These are phyloP conservation scores for Lactarius pseudohatsudake DNA, from an alignment of 768 basidiomycete species.

Conservation along the genomic window DNA sequence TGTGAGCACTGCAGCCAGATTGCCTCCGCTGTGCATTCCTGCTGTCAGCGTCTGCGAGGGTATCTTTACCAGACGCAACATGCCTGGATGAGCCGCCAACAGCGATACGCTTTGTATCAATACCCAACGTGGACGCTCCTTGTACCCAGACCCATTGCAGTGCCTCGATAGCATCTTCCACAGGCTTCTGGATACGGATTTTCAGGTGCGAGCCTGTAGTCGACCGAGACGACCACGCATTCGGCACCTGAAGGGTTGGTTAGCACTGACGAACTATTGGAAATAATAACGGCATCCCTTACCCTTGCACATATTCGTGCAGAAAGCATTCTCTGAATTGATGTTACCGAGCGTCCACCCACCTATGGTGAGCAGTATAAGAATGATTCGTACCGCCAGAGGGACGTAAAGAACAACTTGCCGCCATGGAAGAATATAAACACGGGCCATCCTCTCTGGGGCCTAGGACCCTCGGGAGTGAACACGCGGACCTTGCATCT, in stretches of 20 bases:
- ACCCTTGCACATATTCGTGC: conserved; percentile 61
- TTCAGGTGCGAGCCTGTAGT: conserved; percentile 74
- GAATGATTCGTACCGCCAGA: not conserved
- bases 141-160: conserved; percentile 58
- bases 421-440: conserved; percentile 78
- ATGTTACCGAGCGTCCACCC: conserved; percentile 78
- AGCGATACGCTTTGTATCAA: conserved; percentile 55
- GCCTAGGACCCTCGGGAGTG: conserved; percentile 54
- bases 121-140: conserved; percentile 46
- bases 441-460: conserved; percentile 63
- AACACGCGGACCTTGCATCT: conserved; percentile 61
- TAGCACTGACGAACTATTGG: not conserved
- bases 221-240: conserved; percentile 63
- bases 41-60: conserved; percentile 8
- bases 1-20: conserved; percentile 63
- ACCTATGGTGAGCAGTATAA: conserved; percentile 40
- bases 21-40: conserved; percentile 53
- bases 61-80: not conserved
- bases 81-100: conserved; percentile 76
- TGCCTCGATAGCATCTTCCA: conserved; percentile 68
- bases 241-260: conserved; percentile 45
- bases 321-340: conserved; percentile 57
- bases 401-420: conserved; percentile 31
- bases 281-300: conserved; percentile 21
- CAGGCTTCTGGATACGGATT: conserved; percentile 69